These are phyloP conservation scores for Cordyceps cicadae DNA, from an alignment of 2,329 filamentous ascomycete species.

Conservation along the genomic window DNA sequence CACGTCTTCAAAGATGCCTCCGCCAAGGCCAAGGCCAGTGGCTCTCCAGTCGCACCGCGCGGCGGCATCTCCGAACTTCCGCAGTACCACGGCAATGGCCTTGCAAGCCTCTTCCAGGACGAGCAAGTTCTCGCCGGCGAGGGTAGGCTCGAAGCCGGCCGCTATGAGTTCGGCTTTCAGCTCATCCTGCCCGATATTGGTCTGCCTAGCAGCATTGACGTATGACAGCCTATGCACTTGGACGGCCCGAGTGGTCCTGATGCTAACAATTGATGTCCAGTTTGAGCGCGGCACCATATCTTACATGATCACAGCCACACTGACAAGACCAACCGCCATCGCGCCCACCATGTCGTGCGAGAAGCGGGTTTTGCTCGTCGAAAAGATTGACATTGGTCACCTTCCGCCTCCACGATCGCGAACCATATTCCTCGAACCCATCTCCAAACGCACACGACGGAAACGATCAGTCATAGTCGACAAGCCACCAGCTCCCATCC, in stretches of 20 bases:
- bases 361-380: slow-evolving; percentile 67
- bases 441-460: slow-evolving; percentile 60
- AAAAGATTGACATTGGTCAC: slow-evolving; percentile 76
- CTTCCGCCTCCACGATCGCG: slow-evolving; percentile 67
- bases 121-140: slow-evolving; percentile 74
- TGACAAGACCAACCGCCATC: slow-evolving; percentile 84
- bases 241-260: neutral
- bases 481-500: slow-evolving; percentile 28
- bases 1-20: slow-evolving; percentile 67
- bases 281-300: slow-evolving; percentile 92
- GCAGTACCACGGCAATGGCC: slow-evolving; percentile 65
- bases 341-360: slow-evolving; percentile 73
- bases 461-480: slow-evolving; percentile 46
- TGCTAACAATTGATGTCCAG: slow-evolving; percentile 35
- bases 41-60: slow-evolving; percentile 33
- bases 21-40: slow-evolving; percentile 43
- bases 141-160: slow-evolving; percentile 62
- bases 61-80: slow-evolving; percentile 30
- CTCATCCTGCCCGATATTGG: slow-evolving; percentile 59
- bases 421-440: slow-evolving; percentile 79
- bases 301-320: slow-evolving; percentile 81
- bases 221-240: slow-evolving; percentile 39
- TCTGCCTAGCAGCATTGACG: slow-evolving; percentile 89
- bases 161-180: slow-evolving; percentile 74
- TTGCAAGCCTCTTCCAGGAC: slow-evolving; percentile 75